These are phyloP conservation scores for Solanum habrochaites DNA, from an alignment of 257 asterid genomes.

Conservation along the genomic window DNA sequence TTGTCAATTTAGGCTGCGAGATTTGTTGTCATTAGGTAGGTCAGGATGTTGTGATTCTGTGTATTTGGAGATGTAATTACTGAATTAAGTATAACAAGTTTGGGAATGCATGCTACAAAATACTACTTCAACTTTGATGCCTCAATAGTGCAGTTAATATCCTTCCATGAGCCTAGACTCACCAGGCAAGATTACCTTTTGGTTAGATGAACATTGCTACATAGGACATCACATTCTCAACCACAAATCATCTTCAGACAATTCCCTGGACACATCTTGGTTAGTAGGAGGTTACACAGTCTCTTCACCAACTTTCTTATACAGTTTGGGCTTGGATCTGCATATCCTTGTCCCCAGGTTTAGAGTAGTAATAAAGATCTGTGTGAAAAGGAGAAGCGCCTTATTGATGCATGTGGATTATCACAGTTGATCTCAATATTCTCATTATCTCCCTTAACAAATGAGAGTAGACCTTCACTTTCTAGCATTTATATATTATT, in stretches of 20 bases:
- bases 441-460: background rate
- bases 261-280: background rate
- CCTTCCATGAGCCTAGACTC: background rate
- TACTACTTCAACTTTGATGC: background rate
- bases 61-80: background rate
- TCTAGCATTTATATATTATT: background rate
- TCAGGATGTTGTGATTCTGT: background rate
- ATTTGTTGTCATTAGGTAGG: background rate
- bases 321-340: background rate
- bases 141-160: background rate
- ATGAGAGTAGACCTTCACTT: background rate
- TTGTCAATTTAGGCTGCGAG: background rate
- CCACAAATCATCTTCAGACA: background rate
- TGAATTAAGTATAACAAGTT: background rate
- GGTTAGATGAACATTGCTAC: background rate
- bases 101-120: background rate
- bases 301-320: background rate
- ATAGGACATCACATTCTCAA: background rate
- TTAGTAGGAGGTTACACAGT: background rate
- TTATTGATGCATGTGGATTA: background rate
- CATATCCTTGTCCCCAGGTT: background rate
- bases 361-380: background rate
- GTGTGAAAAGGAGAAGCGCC: background rate
- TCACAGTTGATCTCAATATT: background rate
- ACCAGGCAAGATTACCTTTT: background rate